Evolutionary conservation across 2,329 filamentous ascomycete genomes (phyloP).

Genomic region (Pseudogymnoascus destructans): DNA sequence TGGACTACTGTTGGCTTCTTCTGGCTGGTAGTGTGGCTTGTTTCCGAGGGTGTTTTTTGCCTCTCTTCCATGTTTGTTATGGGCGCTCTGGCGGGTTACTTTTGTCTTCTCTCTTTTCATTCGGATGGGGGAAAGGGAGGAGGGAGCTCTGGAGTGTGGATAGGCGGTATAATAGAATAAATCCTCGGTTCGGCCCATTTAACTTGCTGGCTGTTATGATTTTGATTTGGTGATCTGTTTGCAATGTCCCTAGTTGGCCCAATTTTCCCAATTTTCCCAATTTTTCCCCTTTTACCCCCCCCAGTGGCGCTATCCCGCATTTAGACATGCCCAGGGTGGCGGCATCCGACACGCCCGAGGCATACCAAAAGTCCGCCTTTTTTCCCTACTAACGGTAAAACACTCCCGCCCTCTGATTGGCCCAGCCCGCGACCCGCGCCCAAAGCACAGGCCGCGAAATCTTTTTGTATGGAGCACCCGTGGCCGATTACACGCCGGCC

Average conservation of each 20-base stretch:
- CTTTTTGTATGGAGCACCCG: conserved; percentile 3
- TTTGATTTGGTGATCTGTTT: background rate
- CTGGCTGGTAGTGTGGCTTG: conserved; percentile 2
- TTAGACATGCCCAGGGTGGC: background rate
- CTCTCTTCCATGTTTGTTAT: background rate
- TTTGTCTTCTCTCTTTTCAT: background rate
- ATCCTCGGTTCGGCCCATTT: background rate
- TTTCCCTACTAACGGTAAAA: background rate
- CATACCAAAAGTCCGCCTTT: background rate
- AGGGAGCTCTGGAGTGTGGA: background rate
- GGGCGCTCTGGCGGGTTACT: background rate
- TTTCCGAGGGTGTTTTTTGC: background rate
- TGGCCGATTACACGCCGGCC: background rate
- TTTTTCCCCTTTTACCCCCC: conserved; percentile 1
- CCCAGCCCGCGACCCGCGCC: background rate
- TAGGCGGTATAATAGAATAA: conserved; percentile 6
- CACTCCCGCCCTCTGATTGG: background rate
- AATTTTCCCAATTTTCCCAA: too few relatives aligned
- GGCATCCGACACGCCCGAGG: conserved; percentile 5
- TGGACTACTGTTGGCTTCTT: conserved; percentile 4
- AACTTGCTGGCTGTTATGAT: background rate
- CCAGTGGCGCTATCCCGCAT: conserved; percentile 1
- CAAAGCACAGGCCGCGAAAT: conserved; percentile 1
- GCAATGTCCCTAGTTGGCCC: background rate
- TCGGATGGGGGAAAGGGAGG: background rate